phyloP scores from a whole-genome alignment of 2,329 filamentous ascomycete species.

The Xylariaceae sp. region DNA sequence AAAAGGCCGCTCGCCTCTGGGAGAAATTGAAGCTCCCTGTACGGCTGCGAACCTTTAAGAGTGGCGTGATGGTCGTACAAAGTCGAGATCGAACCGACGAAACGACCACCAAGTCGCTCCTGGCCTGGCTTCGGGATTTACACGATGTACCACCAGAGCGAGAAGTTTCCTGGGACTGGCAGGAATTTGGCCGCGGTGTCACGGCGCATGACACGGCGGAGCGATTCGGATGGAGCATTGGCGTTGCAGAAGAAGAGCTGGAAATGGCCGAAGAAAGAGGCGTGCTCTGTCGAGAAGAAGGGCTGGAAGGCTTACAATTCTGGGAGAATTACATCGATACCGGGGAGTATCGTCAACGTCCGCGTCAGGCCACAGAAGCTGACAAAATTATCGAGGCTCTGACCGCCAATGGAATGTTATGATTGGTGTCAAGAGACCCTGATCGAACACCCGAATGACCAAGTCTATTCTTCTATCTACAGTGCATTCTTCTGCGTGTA shows the following conservation, averaged over 20 bases:
- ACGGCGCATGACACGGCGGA: constrained; percentile 88
- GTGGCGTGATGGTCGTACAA: constrained; percentile 91
- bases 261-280: constrained; percentile 96
- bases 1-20: constrained; percentile 85
- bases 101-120: constrained; percentile 73
- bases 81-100: constrained; percentile 84
- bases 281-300: constrained; percentile 82
- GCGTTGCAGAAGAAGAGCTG: constrained; percentile 89
- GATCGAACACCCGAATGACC: background rate
- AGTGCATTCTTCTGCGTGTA: background rate
- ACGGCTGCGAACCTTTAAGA: constrained; percentile 82
- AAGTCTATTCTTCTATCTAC: background rate
- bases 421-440: background rate
- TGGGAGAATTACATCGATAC: constrained; percentile 76
- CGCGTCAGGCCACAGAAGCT: constrained; percentile 32
- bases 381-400: constrained; percentile 24
- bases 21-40: constrained; percentile 83
- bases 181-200: constrained; percentile 73
- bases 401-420: too few species aligned
- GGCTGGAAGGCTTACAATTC: constrained; percentile 84
- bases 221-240: constrained; percentile 93
- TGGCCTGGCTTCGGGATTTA: constrained; percentile 73
- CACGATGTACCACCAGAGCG: constrained; percentile 61
- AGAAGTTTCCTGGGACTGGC: constrained; percentile 73
- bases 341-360: constrained; percentile 34